phyloP scores from a whole-genome alignment of 2,329 filamentous ascomycete genomes.

The Claviceps quebecensis region DNA sequence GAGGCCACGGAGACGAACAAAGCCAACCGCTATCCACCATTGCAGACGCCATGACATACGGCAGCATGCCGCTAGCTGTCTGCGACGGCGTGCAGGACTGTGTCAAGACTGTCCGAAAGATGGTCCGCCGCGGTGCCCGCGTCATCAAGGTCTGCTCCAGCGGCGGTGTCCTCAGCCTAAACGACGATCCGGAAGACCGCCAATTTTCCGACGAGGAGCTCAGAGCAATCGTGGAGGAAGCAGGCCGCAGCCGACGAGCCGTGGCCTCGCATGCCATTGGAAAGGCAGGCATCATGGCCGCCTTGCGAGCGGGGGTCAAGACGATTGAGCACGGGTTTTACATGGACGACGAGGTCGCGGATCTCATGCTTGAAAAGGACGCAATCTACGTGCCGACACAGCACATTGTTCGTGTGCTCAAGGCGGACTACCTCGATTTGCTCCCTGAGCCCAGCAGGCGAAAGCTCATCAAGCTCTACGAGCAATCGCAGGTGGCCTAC shows the following conservation, averaged over 20 bases:
- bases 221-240: conserved; percentile 23
- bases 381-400: conserved; percentile 25
- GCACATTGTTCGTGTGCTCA: conserved; percentile 18
- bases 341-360: conserved; percentile 25
- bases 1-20: conserved; percentile 31
- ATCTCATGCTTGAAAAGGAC: conserved; percentile 23
- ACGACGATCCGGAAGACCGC: conserved; percentile 24
- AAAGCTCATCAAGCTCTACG: conserved; percentile 15
- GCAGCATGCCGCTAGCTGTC: conserved; percentile 19
- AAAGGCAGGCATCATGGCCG: conserved; percentile 25
- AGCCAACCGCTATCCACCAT: conserved; percentile 18
- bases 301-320: conserved; percentile 22
- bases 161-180: conserved; percentile 24
- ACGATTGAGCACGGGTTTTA: conserved; percentile 27
- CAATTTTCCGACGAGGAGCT: conserved; percentile 28
- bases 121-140: conserved; percentile 25
- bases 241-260: conserved; percentile 19
- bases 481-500: conserved; percentile 23
- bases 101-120: conserved; percentile 22
- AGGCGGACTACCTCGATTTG: conserved; percentile 18
- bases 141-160: conserved; percentile 27
- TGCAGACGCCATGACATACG: conserved; percentile 18
- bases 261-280: conserved; percentile 28
- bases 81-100: conserved; percentile 27
- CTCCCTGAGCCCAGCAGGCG: conserved; percentile 14